phyloP scores from a whole-genome alignment of 345 rosid species.

The Brassica cretica region DNA sequence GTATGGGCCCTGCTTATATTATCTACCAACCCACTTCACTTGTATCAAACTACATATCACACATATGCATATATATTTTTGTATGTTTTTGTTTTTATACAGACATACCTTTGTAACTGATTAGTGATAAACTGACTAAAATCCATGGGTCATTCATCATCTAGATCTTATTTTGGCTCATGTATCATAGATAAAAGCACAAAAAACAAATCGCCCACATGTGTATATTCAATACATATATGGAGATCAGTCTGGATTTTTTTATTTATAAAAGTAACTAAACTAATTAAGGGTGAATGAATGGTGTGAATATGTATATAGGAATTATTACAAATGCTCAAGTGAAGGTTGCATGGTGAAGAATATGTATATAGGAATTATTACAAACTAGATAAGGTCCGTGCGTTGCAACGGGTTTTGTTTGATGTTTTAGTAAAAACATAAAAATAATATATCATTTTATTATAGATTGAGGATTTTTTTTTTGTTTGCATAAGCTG shows the following conservation, averaged over 20 bases:
- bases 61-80: slow-evolving; percentile 2
- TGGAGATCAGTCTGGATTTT: neutral
- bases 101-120: neutral
- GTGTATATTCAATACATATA: neutral
- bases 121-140: neutral
- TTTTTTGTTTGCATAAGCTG: too few species aligned
- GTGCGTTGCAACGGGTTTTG: too few species aligned
- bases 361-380: slow-evolving; percentile 34
- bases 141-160: neutral
- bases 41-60: slow-evolving; percentile 6
- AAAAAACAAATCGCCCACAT: neutral
- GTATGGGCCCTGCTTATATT: neutral
- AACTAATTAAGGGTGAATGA: neutral
- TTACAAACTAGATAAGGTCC: too few species aligned
- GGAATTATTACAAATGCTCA: slow-evolving; percentile 83
- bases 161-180: neutral
- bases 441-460: too few species aligned
- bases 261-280: neutral
- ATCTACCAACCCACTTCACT: slow-evolving; percentile 40
- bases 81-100: slow-evolving; percentile 1
- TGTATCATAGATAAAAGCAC: slow-evolving; percentile 14
- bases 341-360: slow-evolving; percentile 72
- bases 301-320: slow-evolving; percentile 27
- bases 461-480: too few species aligned
- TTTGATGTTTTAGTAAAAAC: too few species aligned